Base-by-base conservation (phyloP, 441 rosid genomes). In the Isatis lusitanica region DNA sequence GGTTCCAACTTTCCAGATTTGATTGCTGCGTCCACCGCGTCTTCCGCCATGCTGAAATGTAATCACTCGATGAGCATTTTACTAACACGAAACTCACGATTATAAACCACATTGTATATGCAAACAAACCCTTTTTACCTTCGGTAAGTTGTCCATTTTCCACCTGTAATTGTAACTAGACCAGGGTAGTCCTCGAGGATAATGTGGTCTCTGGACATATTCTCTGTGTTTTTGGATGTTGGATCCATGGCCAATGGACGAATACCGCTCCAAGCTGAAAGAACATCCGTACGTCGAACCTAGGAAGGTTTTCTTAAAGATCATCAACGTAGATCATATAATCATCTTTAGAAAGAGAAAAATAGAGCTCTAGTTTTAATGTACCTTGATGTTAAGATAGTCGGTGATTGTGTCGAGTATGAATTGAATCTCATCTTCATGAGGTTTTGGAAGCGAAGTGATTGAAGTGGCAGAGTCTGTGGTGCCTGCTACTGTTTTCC, bases 251-350 rank as follows among this genome's bases (percentile, higher is more conserved):
- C 97, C 83, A 94, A 76, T 39, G 97, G 98, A 53, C 98, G 97
- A 73, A 94, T 92, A 44, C 97, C 98, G 83, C 97, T 94, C 98
- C 98, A 94, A 62, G 97, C 98, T 58, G 98, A 94, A 65, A 94
- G 98, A 79, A 94, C 97, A 87, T 94, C 98, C 11, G 80, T 47
- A 46, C 98, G 93, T 6, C 98, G 88, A 12, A 94, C 98, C 98
- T 90, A 77, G 15, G 11, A 26, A 58, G 10, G 7, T 60, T 77
- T 36, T 56, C 21, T 6, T 44, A 2, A 2, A 44, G 30, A 69
- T 26, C 44, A 39, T 58, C 73, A 74, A 5, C 62, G 51, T 9
- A 28, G 36, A 36, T 8, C 39, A 36, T 36, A 36, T 36, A 36
- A 7, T 8, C 39, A 36, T 36, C 39, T 36, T 36, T 8, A 8